These are phyloP conservation scores for Pittosporum tobira DNA, from an alignment of 129 eudicot species.

Conservation along the genomic window DNA sequence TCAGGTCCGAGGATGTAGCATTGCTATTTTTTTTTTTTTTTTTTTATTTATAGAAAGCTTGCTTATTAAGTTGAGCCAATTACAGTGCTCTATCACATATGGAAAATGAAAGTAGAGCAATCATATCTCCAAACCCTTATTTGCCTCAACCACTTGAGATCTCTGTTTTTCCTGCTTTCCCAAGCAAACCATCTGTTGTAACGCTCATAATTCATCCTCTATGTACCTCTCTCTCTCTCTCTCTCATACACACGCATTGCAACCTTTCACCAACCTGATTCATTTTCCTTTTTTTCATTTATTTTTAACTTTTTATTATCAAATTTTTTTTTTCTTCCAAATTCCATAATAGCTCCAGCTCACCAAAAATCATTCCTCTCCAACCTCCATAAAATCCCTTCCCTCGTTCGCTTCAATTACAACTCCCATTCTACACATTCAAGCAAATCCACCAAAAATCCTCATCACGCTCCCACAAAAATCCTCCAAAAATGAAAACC, in stretches of 20 bases:
- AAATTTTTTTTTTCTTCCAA: neutral
- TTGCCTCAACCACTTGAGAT: conserved; percentile 12
- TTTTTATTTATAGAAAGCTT: neutral
- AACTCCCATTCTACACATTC: conserved; percentile 3
- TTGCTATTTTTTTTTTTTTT: too few relatives aligned
- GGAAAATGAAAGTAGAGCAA: conserved; percentile 16
- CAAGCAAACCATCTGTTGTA: conserved; percentile 24
- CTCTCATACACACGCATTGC: neutral
- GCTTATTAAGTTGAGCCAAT: neutral
- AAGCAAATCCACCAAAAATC: neutral
- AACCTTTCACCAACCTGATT: conserved; percentile 22
- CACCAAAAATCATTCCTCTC: conserved; percentile 16
- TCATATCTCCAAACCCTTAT: neutral
- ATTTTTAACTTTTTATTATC: too few relatives aligned
- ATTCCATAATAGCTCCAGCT: conserved; percentile 10
- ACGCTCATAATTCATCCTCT: conserved; percentile 2
- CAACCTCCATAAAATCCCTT: conserved; percentile 18
- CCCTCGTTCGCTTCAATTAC: neutral
- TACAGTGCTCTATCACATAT: neutral
- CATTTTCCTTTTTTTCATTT: too few relatives aligned
- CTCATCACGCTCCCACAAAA: neutral
- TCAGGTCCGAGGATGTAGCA: too few relatives aligned
- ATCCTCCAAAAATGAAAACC: conserved; percentile 19
- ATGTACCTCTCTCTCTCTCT: neutral
- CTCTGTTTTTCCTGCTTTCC: conserved; percentile 20